Evolutionary conservation across 768 basidiomycete genomes (phyloP), one percentile per base, ranked within the genome.

Genomic region (Mycena galopus): DNA sequence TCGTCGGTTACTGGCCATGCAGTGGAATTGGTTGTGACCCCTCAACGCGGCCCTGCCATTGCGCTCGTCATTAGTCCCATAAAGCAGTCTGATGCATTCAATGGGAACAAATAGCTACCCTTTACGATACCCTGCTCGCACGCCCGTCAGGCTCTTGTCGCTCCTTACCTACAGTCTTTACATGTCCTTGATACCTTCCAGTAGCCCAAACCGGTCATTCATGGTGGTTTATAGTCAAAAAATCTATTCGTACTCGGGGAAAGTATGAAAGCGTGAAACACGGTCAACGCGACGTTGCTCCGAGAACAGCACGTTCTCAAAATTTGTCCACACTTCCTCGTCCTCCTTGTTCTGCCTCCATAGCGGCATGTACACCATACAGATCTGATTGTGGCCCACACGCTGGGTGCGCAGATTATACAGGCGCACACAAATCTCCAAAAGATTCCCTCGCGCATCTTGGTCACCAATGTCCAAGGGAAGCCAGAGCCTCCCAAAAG

Each of bases 361-460:
- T 5, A 80, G 74, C 9, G 78, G 79, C 74, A 82, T 76, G 67
- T 89, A 89, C 2, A 86, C 84, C 2, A 62, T 81, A 7, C 73
- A 47, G 25, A 87, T 88, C 72, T 88, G 81, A 77, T 84, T 87
- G 30, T 82, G 75, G 0, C 87, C 86, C 19, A 88, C 80, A 17
- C 37, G 55, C 0, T 67, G 63, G 3, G 82, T 75, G 0, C 79
- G 78, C 4, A 88, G 29, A 73, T 89, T 85, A 69, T 78, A 74
- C 4, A 84, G 69, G 1, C 81, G 78, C 3, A 82, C 35, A 69
- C 79, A 81, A 9, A 75, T 78, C 76, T 86, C 85, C 1, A 88
- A 71, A 2, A 88, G 77, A 53, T 84, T 73, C 10, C 58, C 78
- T 2, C 82, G 72, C 0, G 32, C 23, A 4, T 76, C 44, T 3